phyloP scores from a whole-genome alignment of 1,284 basidiomycete species.

The Hortiboletus rubellus region DNA sequence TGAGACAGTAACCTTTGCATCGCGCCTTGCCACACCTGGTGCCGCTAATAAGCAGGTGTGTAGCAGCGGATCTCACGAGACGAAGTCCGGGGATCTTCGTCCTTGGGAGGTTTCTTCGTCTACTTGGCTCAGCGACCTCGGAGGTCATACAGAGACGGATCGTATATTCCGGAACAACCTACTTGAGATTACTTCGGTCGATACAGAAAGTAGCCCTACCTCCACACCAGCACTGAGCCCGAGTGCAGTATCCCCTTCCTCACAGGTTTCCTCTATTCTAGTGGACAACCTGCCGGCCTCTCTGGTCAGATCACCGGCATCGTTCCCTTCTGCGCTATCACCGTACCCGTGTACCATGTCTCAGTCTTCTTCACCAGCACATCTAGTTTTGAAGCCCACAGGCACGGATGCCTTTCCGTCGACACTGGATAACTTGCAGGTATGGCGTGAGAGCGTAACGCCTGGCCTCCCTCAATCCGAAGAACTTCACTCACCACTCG shows the following conservation, averaged over 20 bases:
- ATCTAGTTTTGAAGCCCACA: conserved; percentile 25
- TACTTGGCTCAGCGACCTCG: conserved; percentile 37
- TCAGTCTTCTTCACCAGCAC: conserved; percentile 14
- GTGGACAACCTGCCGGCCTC: conserved; percentile 17
- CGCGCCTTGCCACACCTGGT: conserved; percentile 13
- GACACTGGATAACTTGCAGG: conserved; percentile 28
- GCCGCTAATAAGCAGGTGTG: conserved; percentile 2
- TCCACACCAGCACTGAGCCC: conserved; percentile 31
- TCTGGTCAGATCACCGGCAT: conserved; percentile 18
- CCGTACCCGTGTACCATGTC: conserved; percentile 16
- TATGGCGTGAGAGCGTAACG: conserved; percentile 31
- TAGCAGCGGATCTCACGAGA: conserved; percentile 8
- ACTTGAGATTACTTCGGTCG: conserved; percentile 12
- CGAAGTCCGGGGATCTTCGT: conserved; percentile 19
- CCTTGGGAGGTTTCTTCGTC: conserved; percentile 24
- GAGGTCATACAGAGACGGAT: conserved; percentile 36
- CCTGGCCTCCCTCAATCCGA: conserved; percentile 22
- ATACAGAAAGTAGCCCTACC: conserved; percentile 23
- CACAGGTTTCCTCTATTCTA: conserved; percentile 18
- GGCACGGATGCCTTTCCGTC: conserved; percentile 35
- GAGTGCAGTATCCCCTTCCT: conserved; percentile 24
- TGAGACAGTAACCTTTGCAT: conserved; percentile 10
- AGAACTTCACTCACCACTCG: conserved; percentile 12
- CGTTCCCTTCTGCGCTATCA: conserved; percentile 14
- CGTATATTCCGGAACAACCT: conserved; percentile 31